Percentiles rank a stretch among this genome's conserved stretches.
phyloP scores from a whole-genome alignment of 2,329 filamentous ascomycete genomes.

The Xylariaceae sp. region DNA sequence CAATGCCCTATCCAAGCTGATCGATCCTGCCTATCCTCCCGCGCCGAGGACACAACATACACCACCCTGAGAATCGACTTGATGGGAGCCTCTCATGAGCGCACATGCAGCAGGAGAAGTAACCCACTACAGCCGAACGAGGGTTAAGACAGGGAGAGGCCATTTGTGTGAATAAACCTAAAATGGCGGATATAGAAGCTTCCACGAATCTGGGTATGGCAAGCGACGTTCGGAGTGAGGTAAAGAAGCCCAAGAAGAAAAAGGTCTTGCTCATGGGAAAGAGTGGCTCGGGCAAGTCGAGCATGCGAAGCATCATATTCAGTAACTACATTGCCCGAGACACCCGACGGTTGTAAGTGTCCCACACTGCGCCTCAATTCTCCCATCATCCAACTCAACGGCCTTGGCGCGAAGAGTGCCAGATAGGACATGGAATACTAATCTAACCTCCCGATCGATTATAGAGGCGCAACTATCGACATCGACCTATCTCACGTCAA shows the following conservation, averaged over 20 bases:
- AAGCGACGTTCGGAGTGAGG: conserved; percentile 43
- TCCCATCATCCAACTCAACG: background rate
- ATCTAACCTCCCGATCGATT: background rate
- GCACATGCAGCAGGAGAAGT: too few species aligned
- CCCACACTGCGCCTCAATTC: background rate
- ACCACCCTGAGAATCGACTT: too few species aligned
- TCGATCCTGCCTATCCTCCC: too few species aligned
- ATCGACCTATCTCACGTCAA: conserved; percentile 98
- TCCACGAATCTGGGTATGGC: conserved; percentile 26
- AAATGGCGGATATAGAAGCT: conserved; percentile 28
- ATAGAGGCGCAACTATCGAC: conserved; percentile 86
- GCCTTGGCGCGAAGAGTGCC: background rate
- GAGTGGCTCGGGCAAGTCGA: conserved; percentile 94
- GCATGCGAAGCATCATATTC: conserved; percentile 98
- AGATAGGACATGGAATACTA: background rate
- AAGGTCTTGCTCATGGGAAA: conserved; percentile 91
- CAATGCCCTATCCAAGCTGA: too few species aligned
- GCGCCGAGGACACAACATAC: too few species aligned
- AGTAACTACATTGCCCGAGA: conserved; percentile 98
- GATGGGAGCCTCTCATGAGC: too few species aligned
- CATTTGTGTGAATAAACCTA: too few species aligned
- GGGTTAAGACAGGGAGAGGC: too few species aligned
- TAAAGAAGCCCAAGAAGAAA: conserved; percentile 75
- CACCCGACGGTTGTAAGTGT: conserved; percentile 70
- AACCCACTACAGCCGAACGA: too few species aligned